phyloP scores from a whole-genome alignment of 768 basidiomycete species.

The Suillus sp. region DNA sequence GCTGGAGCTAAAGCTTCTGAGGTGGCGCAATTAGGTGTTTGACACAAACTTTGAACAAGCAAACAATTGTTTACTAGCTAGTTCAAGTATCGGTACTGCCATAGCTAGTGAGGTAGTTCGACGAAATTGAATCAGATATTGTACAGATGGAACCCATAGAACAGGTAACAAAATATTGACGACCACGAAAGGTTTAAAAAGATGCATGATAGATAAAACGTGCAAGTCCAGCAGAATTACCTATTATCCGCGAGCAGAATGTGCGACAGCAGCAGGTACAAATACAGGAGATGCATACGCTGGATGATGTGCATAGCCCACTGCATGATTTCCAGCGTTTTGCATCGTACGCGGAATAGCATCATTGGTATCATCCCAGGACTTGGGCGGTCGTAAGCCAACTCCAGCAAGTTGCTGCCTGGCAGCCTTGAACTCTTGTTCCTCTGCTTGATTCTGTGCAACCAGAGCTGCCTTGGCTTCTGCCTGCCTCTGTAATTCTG shows the following conservation, averaged over 20 bases:
- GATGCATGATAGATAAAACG: conserved; percentile 24
- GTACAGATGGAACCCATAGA: conserved; percentile 23
- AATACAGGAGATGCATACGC: conserved; percentile 32
- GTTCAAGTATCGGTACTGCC: conserved; percentile 1
- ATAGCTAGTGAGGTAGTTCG: conserved; percentile 1
- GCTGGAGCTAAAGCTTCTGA: conserved; percentile 11
- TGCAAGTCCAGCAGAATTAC: conserved; percentile 25
- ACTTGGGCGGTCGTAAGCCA: conserved; percentile 74
- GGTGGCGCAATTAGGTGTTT: conserved; percentile 8
- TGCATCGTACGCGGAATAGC: conserved; percentile 26
- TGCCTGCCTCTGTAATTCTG: conserved; percentile 83
- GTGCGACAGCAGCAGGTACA: conserved; percentile 28
- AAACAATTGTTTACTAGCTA: conserved; percentile 5
- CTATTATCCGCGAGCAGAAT: conserved; percentile 32
- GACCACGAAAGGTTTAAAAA: conserved; percentile 22
- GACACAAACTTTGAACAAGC: conserved; percentile 1
- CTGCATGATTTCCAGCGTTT: conserved; percentile 19
- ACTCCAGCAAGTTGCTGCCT: conserved; percentile 76
- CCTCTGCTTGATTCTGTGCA: conserved; percentile 81
- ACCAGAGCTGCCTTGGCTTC: conserved; percentile 75
- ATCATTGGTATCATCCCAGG: conserved; percentile 64
- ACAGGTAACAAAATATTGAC: conserved; percentile 17
- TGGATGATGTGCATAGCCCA: conserved; percentile 29
- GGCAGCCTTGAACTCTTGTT: conserved; percentile 79
- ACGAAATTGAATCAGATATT: conserved; percentile 12